These are phyloP conservation scores for Hypoxylon crocopeplum DNA, from an alignment of 495 filamentous ascomycete species.

Conservation along the genomic window DNA sequence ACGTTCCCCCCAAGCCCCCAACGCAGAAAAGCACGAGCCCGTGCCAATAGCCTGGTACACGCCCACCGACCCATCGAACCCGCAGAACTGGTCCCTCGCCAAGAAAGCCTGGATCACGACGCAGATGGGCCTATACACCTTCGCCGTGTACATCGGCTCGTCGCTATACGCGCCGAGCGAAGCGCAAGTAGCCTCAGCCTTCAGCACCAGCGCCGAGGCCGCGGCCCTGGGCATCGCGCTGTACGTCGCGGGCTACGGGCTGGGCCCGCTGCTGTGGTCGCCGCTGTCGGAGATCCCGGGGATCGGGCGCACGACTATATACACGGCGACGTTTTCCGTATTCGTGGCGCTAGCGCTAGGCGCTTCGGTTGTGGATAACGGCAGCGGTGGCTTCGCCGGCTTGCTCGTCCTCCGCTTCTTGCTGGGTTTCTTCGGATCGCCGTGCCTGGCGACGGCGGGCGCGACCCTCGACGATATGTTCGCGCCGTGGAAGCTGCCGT, in stretches of 20 bases:
- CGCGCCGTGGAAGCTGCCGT: constrained; percentile 70
- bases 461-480: constrained; percentile 85
- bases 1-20: too few relatives aligned
- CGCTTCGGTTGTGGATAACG: constrained; percentile 77
- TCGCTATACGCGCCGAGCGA: constrained; percentile 55
- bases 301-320: constrained; percentile 67
- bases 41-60: constrained; percentile 51
- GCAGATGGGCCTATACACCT: constrained; percentile 60
- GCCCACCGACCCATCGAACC: constrained; percentile 59
- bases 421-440: constrained; percentile 74
- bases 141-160: constrained; percentile 56
- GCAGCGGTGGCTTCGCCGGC: constrained; percentile 68
- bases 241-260: constrained; percentile 69
- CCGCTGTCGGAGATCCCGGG: constrained; percentile 72
- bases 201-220: constrained; percentile 59
- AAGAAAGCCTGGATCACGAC: constrained; percentile 55
- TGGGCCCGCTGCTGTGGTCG: constrained; percentile 58
- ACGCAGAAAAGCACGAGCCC: constrained; percentile 33
- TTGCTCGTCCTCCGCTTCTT: constrained; percentile 77
- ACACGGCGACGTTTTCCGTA: constrained; percentile 68
- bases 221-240: constrained; percentile 62
- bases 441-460: constrained; percentile 81
- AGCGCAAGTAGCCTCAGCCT: constrained; percentile 52
- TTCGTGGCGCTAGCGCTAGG: constrained; percentile 79
- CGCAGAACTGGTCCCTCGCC: constrained; percentile 58